Evolutionary conservation across 2,329 filamentous ascomycete species (phyloP).

Genomic region (Pseudogymnoascus sp.): DNA sequence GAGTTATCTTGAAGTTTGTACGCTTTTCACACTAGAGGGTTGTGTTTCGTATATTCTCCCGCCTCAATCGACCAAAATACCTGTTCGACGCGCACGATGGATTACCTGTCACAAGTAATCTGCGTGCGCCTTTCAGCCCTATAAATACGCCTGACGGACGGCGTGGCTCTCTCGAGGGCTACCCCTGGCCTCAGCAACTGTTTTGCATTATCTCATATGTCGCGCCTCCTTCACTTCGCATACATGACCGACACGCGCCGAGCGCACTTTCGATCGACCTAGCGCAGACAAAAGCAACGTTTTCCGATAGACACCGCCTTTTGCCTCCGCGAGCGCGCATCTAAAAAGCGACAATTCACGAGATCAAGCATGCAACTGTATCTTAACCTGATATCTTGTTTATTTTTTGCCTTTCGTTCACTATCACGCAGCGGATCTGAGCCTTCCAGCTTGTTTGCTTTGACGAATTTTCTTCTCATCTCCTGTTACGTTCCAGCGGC

Average conservation of each 20-base stretch:
- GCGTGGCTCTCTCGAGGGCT: conserved; percentile 15
- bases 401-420: neutral
- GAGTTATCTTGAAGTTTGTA: neutral
- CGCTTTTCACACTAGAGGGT: neutral
- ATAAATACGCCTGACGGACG: conserved; percentile 21
- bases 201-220: neutral
- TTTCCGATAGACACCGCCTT: neutral
- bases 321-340: neutral
- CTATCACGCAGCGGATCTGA: neutral
- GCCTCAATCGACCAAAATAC: conserved; percentile 7
- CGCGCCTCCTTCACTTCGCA: conserved; percentile 1
- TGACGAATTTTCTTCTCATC: conserved; percentile 2
- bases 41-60: neutral
- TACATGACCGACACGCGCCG: neutral
- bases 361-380: conserved; percentile 5
- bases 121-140: neutral
- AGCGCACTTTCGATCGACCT: neutral
- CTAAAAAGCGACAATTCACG: neutral
- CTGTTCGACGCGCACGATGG: conserved; percentile 5
- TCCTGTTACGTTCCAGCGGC: neutral
- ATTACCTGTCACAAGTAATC: conserved; percentile 5
- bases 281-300: conserved; percentile 1
- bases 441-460: conserved; percentile 3
- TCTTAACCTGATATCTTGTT: conserved; percentile 5
- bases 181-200: conserved; percentile 20